phyloP scores from a whole-genome alignment of 2,329 filamentous ascomycete species.

The Ascomycota sp. region DNA sequence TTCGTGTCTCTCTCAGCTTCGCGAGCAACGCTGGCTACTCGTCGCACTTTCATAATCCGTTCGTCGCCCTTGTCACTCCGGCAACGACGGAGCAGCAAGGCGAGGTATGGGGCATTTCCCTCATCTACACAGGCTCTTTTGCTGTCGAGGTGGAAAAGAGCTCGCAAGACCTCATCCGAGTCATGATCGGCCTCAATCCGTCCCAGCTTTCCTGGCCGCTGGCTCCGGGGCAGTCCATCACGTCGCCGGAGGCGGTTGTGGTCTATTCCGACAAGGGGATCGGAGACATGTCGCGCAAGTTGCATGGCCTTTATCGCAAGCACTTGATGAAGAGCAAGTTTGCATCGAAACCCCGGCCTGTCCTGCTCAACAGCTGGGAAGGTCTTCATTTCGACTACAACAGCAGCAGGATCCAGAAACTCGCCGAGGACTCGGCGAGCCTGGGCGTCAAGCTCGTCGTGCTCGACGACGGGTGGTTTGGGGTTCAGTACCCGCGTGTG shows the following conservation, averaged over 20 bases:
- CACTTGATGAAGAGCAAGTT: conserved; percentile 36
- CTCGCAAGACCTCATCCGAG: conserved; percentile 37
- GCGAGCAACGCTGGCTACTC: conserved; percentile 38
- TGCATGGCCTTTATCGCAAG: conserved; percentile 37
- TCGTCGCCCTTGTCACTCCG: conserved; percentile 32
- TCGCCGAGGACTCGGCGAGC: conserved; percentile 32
- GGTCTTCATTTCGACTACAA: conserved; percentile 37
- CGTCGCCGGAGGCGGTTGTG: conserved; percentile 38
- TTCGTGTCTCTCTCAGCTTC: conserved; percentile 19
- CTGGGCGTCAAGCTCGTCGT: conserved; percentile 41
- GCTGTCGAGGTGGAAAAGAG: conserved; percentile 36
- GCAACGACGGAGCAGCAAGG: conserved; percentile 36
- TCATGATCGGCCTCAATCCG: conserved; percentile 36
- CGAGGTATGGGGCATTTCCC: conserved; percentile 40
- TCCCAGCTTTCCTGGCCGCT: conserved; percentile 36
- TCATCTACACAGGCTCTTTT: conserved; percentile 43
- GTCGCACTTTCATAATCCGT: conserved; percentile 41
- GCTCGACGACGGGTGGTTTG: conserved; percentile 46
- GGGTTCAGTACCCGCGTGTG: conserved; percentile 31
- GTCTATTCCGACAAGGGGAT: conserved; percentile 36
- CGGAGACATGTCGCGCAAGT: conserved; percentile 37
- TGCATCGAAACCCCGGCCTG: conserved; percentile 26
- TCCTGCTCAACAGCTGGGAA: conserved; percentile 44
- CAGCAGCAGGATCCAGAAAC: conserved; percentile 27
- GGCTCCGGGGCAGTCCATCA: conserved; percentile 30